Evolutionary conservation across 164 flowering plant species (phyloP).

Genomic region (Hamamelis virginiana): DNA sequence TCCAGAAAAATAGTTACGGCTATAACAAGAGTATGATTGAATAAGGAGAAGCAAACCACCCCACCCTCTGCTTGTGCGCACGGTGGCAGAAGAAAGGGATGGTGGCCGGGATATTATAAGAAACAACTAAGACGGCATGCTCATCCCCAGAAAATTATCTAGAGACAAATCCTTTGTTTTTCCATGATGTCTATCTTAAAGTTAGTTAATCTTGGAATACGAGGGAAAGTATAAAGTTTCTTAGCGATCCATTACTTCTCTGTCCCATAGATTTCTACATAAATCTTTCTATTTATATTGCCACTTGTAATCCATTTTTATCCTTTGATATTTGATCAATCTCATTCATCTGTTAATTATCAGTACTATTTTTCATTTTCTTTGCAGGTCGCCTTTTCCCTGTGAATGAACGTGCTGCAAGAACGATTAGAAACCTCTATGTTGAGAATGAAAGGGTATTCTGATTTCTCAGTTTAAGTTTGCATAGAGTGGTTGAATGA

Average conservation of each 20-base stretch:
- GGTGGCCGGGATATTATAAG: too few relatives aligned
- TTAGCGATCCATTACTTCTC: too few relatives aligned
- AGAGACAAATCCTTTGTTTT: too few relatives aligned
- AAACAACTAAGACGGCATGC: background rate
- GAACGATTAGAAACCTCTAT: conserved; percentile 84
- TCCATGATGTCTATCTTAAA: too few relatives aligned
- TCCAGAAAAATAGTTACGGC: too few relatives aligned
- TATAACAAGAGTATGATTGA: too few relatives aligned
- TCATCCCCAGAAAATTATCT: background rate
- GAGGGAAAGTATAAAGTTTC: too few relatives aligned
- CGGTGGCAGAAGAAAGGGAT: too few relatives aligned
- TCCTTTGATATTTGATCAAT: background rate
- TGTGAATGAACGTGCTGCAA: conserved; percentile 86
- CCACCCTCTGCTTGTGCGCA: too few relatives aligned
- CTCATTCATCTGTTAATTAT: background rate
- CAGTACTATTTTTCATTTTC: background rate
- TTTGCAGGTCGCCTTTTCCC: conserved; percentile 80
- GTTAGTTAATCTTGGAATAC: too few relatives aligned
- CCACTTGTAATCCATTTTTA: background rate
- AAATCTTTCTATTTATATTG: background rate
- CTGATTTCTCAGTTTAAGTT: conserved; percentile 1
- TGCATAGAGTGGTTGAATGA: background rate
- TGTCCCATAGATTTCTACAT: too few relatives aligned
- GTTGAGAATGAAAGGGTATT: conserved; percentile 96
- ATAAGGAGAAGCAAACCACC: too few relatives aligned